These are phyloP conservation scores for Podaxis mareebaensis DNA, from an alignment of 768 basidiomycete species.

Conservation along the genomic window DNA sequence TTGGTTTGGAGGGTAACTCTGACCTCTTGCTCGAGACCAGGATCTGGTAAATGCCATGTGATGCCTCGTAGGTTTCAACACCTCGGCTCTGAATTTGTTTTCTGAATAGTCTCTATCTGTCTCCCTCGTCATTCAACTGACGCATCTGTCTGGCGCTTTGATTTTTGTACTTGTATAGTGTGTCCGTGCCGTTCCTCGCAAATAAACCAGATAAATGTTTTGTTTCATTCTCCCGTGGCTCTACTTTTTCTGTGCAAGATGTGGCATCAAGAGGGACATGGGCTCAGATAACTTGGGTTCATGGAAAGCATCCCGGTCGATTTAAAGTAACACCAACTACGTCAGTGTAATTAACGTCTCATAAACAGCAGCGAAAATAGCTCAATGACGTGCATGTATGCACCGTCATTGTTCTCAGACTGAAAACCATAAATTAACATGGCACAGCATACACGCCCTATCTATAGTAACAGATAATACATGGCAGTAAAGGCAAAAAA, in stretches of 20 bases:
- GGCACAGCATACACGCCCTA: too few species aligned
- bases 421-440: neutral
- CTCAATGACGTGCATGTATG: neutral
- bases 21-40: slow-evolving; percentile 88
- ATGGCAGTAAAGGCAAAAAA: too few species aligned
- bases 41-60: slow-evolving; percentile 67
- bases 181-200: neutral
- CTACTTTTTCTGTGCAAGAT: too few species aligned
- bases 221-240: too few species aligned
- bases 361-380: neutral
- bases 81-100: neutral
- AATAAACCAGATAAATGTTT: too few species aligned
- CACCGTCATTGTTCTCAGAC: neutral
- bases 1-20: slow-evolving; percentile 77
- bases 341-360: neutral
- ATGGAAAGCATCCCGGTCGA: neutral
- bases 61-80: neutral
- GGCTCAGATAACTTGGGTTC: neutral
- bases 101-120: neutral
- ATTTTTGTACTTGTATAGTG: neutral
- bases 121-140: neutral
- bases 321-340: neutral
- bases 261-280: neutral
- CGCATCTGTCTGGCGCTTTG: neutral
- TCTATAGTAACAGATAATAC: too few species aligned